Evolutionary conservation across 768 basidiomycete genomes (phyloP).

Genomic region (Lactarius deliciosus): DNA sequence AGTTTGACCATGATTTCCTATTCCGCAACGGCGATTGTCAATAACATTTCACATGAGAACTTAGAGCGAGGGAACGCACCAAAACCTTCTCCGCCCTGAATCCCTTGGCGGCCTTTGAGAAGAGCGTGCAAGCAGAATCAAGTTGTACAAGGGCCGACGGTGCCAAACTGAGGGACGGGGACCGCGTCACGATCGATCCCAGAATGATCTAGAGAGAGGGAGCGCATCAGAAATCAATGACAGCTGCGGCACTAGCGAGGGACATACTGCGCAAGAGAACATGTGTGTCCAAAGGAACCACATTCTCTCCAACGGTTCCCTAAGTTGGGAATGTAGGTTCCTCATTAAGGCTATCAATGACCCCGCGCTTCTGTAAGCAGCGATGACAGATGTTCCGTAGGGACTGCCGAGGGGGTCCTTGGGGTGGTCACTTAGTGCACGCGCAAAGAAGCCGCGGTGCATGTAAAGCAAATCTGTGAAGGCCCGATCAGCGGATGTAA

Average conservation of each 20-base stretch:
- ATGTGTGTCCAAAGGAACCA: slow-evolving; percentile 75
- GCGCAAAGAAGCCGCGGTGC: slow-evolving; percentile 74
- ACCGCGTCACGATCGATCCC: slow-evolving; percentile 73
- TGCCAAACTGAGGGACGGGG: slow-evolving; percentile 76
- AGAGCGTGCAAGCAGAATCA: slow-evolving; percentile 73
- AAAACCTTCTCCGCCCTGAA: slow-evolving; percentile 66
- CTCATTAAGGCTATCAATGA: slow-evolving; percentile 64
- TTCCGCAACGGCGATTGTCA: neutral
- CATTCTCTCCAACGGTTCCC: slow-evolving; percentile 64
- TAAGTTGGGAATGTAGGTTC: slow-evolving; percentile 63
- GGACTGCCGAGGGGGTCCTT: slow-evolving; percentile 67
- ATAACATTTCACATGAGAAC: neutral
- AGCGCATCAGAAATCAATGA: neutral
- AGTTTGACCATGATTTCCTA: slow-evolving; percentile 65
- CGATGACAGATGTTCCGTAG: slow-evolving; percentile 64
- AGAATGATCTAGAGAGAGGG: slow-evolving; percentile 53
- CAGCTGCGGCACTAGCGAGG: neutral
- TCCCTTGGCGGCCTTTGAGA: slow-evolving; percentile 64
- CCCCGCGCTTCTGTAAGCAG: slow-evolving; percentile 66
- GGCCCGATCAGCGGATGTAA: neutral
- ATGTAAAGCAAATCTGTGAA: slow-evolving; percentile 50
- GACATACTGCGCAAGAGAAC: slow-evolving; percentile 65
- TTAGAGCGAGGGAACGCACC: slow-evolving; percentile 40
- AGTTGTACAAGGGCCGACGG: slow-evolving; percentile 72
- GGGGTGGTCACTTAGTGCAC: slow-evolving; percentile 61